Percentiles rank a stretch among this genome's conserved stretches.
phyloP scores from a whole-genome alignment of 1,284 basidiomycete species.

The Coniferiporia sulphurascens region DNA sequence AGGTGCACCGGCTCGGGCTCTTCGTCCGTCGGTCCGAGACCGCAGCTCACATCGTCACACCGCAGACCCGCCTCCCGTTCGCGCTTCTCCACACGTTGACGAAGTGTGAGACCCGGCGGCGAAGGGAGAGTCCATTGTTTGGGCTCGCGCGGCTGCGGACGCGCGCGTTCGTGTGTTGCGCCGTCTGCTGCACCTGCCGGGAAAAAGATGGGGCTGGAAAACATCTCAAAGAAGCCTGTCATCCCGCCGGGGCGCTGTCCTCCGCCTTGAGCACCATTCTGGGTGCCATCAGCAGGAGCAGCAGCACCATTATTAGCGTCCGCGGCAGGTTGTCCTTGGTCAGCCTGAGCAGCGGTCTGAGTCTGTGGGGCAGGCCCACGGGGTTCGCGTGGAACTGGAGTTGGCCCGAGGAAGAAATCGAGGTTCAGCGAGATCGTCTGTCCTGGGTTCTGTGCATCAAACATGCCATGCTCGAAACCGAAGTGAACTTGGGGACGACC shows the following conservation, averaged over 20 bases:
- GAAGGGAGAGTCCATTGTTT: slow-evolving; percentile 46
- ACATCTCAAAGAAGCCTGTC: neutral
- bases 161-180: neutral
- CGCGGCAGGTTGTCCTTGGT: neutral
- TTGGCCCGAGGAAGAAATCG: slow-evolving; percentile 2
- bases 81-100: slow-evolving; percentile 61
- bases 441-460: neutral
- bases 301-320: neutral
- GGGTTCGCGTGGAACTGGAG: neutral
- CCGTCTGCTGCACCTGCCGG: neutral
- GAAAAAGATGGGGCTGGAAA: neutral
- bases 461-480: neutral
- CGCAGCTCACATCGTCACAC: slow-evolving; percentile 66
- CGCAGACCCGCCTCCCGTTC: slow-evolving; percentile 66
- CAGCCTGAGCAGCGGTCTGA: neutral
- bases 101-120: slow-evolving; percentile 56
- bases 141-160: slow-evolving; percentile 14
- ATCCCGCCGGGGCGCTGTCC: neutral
- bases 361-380: neutral
- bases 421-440: neutral
- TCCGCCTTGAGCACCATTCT: no score
- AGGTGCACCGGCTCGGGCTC: slow-evolving; percentile 45
- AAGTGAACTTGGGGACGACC: neutral
- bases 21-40: slow-evolving; percentile 69
- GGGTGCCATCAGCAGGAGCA: neutral